A percentile compares a stretch with the other conserved stretches of the same genome.
Conservation (phyloP, 2,329 filamentous ascomycete genomes). For the Sclerotinia subarctica region DNA sequence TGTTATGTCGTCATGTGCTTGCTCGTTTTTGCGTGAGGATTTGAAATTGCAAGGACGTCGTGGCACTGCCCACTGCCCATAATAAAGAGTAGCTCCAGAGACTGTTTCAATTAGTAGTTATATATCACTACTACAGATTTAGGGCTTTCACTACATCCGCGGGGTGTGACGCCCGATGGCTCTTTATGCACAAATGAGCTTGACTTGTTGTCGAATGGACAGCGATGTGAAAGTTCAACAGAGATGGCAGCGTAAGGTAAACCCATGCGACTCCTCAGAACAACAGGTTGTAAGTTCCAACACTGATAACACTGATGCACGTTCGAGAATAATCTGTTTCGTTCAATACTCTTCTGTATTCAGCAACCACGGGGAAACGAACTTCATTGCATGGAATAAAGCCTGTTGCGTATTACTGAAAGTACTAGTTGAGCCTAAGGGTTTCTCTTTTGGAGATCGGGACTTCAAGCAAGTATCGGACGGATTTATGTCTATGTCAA, state of each 20-base stretch:
- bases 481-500: too few relatives aligned
- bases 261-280: neutral
- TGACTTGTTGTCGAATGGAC: neutral
- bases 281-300: neutral
- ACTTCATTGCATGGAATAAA: neutral
- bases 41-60: neutral
- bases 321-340: neutral
- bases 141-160: too few relatives aligned
- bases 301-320: too few relatives aligned
- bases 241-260: neutral
- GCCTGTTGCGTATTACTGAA: neutral
- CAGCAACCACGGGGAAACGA: neutral
- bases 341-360: neutral
- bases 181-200: neutral
- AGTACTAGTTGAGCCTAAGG: neutral
- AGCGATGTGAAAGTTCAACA: neutral
- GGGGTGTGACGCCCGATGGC: too few relatives aligned
- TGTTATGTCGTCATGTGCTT: neutral
- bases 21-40: neutral
- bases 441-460: neutral
- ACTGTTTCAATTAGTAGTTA: too few relatives aligned
- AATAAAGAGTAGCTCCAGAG: neutral
- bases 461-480: too few relatives aligned
- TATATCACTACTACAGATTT: neutral
- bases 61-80: neutral